A percentile compares a stretch with the other conserved stretches of the same genome.
Conservation (phyloP, 345 rosid species). For the Crucihimalaya himalaica region DNA sequence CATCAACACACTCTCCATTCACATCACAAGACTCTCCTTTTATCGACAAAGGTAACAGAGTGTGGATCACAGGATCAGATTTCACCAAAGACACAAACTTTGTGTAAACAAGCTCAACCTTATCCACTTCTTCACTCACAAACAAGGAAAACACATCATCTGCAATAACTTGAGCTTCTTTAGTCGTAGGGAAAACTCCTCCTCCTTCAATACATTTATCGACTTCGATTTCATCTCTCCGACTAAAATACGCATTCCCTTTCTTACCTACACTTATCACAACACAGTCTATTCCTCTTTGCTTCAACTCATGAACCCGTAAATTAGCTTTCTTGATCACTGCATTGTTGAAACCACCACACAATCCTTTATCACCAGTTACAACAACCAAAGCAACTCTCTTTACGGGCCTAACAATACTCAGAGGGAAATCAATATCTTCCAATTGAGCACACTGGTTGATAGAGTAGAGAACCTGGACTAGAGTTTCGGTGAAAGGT, state of each 20-base stretch:
- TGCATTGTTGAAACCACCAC: conserved; percentile 82
- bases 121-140: conserved; percentile 79
- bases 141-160: conserved; percentile 79
- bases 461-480: conserved; percentile 54
- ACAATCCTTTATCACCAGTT: conserved; percentile 70
- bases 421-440: conserved; percentile 72
- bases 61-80: conserved; percentile 73
- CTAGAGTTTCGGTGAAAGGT: conserved; percentile 66
- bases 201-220: conserved; percentile 57
- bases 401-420: conserved; percentile 64
- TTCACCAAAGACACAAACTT: conserved; percentile 80
- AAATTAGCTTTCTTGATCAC: conserved; percentile 60
- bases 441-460: conserved; percentile 54
- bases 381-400: conserved; percentile 74
- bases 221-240: conserved; percentile 49
- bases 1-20: conserved; percentile 71
- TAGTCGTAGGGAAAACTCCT: conserved; percentile 62
- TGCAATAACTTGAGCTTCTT: conserved; percentile 84
- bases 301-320: conserved; percentile 59
- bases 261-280: conserved; percentile 80
- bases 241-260: conserved; percentile 73
- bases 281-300: conserved; percentile 57
- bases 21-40: conserved; percentile 64
- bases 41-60: conserved; percentile 60
- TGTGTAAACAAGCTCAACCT: conserved; percentile 77